Percentiles rank a stretch among this genome's conserved stretches.
These are phyloP conservation scores for Uronychia setigera DNA, from an alignment of 73 alveolate genomes.

Conservation along the genomic window DNA sequence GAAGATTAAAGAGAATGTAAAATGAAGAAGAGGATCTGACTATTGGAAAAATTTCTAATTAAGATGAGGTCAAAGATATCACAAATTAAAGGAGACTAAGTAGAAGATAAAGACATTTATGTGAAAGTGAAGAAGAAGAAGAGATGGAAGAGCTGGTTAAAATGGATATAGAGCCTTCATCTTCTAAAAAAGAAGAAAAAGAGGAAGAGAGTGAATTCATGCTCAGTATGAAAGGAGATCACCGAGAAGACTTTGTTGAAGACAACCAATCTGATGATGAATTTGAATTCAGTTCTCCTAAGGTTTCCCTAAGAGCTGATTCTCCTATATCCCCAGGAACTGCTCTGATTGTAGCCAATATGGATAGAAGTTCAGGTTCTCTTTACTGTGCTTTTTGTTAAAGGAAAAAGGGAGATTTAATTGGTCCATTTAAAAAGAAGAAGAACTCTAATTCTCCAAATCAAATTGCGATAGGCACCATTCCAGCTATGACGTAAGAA, in stretches of 20 bases:
- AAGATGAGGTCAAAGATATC: not conserved
- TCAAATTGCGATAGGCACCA: not conserved
- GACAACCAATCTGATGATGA: conserved; percentile 11
- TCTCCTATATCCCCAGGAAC: not conserved
- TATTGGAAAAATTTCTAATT: not conserved
- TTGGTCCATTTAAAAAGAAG: conserved; percentile 27
- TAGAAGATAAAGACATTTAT: conserved; percentile 14
- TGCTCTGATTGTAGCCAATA: not conserved
- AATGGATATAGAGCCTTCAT: too few relatives aligned
- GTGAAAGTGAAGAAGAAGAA: not conserved
- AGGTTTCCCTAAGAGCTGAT: too few relatives aligned
- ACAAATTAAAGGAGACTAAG: conserved; percentile 4
- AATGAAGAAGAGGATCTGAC: conserved; percentile 8
- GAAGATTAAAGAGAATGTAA: not conserved
- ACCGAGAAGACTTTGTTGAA: not conserved
- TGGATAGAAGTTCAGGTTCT: not conserved
- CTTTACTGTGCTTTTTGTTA: conserved; percentile 34
- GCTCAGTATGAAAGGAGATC: not conserved
- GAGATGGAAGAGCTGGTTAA: not conserved
- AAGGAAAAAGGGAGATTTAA: conserved; percentile 20
- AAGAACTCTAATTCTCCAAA: conserved; percentile 8
- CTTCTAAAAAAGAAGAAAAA: not conserved
- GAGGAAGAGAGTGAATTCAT: not conserved
- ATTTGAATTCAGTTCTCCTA: conserved; percentile 1
- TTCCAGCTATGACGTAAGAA: not conserved